These are phyloP conservation scores for Thinopyrum elongatum DNA, from an alignment of 176 grass and related monocot species.

Conservation along the genomic window DNA sequence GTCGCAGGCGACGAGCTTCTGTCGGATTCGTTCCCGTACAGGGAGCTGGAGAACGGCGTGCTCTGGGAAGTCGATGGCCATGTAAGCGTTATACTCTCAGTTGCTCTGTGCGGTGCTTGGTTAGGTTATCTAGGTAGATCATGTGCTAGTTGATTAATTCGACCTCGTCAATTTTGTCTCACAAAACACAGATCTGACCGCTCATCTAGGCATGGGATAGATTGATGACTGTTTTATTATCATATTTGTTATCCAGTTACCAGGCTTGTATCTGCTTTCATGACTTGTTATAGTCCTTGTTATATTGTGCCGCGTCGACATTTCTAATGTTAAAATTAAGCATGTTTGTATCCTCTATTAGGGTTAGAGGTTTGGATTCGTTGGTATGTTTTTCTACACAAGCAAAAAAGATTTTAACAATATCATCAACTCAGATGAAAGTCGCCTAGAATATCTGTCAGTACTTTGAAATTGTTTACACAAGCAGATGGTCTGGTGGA, in stretches of 20 bases:
- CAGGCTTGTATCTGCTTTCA: neutral
- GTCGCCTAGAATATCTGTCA: too few species aligned
- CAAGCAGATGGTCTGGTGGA: neutral
- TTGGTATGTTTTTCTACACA: too few species aligned
- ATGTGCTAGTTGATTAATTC: neutral
- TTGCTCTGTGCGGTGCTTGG: neutral
- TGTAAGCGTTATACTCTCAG: slow-evolving; percentile 24
- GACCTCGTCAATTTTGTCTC: neutral
- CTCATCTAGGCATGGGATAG: neutral
- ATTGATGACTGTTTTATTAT: neutral
- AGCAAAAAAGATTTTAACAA: too few species aligned
- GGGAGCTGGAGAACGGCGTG: slow-evolving; percentile 61
- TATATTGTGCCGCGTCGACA: neutral
- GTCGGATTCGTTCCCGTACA: slow-evolving; percentile 82
- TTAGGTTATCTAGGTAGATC: neutral
- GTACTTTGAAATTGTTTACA: too few species aligned
- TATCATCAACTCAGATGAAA: too few species aligned
- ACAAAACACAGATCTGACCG: neutral
- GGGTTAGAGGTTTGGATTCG: neutral
- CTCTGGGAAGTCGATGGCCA: slow-evolving; percentile 91
- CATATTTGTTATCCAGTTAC: neutral
- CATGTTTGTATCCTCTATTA: neutral
- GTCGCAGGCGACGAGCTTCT: slow-evolving; percentile 76
- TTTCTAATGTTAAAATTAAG: neutral
- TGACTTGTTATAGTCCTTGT: neutral